phyloP scores from a whole-genome alignment of 176 grass and related monocot species.

The Ensete glaucum region DNA sequence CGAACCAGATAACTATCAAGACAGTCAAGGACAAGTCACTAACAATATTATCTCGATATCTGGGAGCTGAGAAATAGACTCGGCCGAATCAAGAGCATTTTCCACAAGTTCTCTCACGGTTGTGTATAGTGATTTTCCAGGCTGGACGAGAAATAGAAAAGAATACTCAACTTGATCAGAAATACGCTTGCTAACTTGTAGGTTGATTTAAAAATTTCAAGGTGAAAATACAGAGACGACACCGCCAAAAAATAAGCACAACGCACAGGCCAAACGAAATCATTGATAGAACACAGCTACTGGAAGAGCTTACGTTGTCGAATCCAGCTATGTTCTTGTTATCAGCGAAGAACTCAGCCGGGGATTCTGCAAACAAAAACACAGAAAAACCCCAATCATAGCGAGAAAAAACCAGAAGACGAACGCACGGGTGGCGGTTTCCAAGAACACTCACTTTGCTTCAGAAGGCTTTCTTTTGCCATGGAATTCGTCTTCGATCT shows the following conservation, averaged over 20 bases:
- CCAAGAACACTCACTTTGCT: constrained; percentile 44
- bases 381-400: constrained; percentile 1
- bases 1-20: constrained; percentile 2
- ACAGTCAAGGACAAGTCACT: constrained; percentile 13
- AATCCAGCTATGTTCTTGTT: constrained; percentile 98
- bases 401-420: not conserved
- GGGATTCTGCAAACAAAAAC: constrained; percentile 59
- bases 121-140: constrained; percentile 92
- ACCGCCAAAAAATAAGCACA: not conserved
- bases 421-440: not conserved
- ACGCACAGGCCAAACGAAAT: not conserved
- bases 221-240: too few species aligned
- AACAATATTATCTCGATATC: constrained; percentile 73
- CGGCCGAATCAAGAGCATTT: constrained; percentile 92
- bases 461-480: constrained; percentile 66
- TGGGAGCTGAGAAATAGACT: constrained; percentile 79
- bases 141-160: constrained; percentile 26
- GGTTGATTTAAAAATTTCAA: not conserved
- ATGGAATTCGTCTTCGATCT: constrained; percentile 26
- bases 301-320: constrained; percentile 67
- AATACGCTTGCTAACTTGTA: not conserved
- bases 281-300: not conserved
- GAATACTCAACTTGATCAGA: not conserved
- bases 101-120: constrained; percentile 89
- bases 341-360: constrained; percentile 86